Percentiles rank a stretch among this genome's conserved stretches.
These are phyloP conservation scores for Brasilioporus rufonigricans DNA, from an alignment of 768 basidiomycete genomes.

Conservation along the genomic window DNA sequence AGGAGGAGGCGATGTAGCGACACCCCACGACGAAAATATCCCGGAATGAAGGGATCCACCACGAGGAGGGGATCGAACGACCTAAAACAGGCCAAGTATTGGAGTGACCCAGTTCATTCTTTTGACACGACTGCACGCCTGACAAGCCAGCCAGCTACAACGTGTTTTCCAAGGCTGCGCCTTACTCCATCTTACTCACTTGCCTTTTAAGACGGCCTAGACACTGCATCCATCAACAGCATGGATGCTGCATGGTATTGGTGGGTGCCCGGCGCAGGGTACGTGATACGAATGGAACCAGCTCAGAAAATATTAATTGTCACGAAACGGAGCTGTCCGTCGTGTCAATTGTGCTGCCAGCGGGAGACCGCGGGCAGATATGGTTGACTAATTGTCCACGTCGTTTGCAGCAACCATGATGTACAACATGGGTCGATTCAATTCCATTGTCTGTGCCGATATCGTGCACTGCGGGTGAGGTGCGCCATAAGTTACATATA, in stretches of 20 bases:
- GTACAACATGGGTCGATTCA: constrained; percentile 6
- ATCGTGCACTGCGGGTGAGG: constrained; percentile 25
- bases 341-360: constrained; percentile 11
- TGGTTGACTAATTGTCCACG: constrained; percentile 21
- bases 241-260: constrained; percentile 23
- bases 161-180: constrained; percentile 26
- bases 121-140: constrained; percentile 1
- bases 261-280: not conserved
- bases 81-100: not conserved
- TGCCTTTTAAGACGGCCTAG: constrained; percentile 26
- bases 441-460: constrained; percentile 12
- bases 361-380: not conserved
- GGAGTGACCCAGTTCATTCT: constrained; percentile 10
- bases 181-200: constrained; percentile 20
- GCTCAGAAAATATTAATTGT: not conserved
- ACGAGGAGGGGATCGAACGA: constrained; percentile 18
- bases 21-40: constrained; percentile 14
- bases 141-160: constrained; percentile 17
- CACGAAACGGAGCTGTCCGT: constrained; percentile 4
- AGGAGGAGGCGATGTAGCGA: constrained; percentile 28
- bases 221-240: constrained; percentile 6
- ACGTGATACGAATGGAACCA: not conserved
- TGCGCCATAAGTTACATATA: constrained; percentile 22
- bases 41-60: constrained; percentile 13
- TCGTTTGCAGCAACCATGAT: constrained; percentile 9